These are phyloP conservation scores for Arthrobotrys pseudoclavata DNA, from an alignment of 2,329 filamentous ascomycete species.

Conservation along the genomic window DNA sequence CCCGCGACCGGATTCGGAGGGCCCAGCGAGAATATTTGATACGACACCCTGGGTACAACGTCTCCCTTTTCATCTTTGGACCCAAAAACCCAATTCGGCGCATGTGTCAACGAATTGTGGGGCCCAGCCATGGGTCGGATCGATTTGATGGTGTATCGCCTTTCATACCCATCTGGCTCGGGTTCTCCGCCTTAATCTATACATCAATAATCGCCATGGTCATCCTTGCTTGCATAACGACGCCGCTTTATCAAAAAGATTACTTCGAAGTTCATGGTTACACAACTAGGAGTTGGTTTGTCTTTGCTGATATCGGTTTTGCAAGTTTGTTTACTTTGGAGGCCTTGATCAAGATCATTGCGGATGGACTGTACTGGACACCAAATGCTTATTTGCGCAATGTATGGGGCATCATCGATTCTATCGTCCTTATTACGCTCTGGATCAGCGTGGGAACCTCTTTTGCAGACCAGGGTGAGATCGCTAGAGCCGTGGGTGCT, in stretches of 20 bases:
- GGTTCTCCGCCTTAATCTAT: constrained; percentile 94
- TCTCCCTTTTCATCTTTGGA: constrained; percentile 86
- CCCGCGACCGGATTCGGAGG: constrained; percentile 83
- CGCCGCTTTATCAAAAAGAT: constrained; percentile 90
- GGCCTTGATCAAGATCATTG: constrained; percentile 90
- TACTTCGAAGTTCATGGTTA: constrained; percentile 76
- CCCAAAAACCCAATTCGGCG: constrained; percentile 82
- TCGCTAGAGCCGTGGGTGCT: constrained; percentile 91
- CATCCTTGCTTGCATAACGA: constrained; percentile 92
- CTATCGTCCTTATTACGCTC: constrained; percentile 87
- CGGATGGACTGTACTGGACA: constrained; percentile 95
- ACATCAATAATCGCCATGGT: constrained; percentile 97
- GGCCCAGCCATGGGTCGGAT: constrained; percentile 86
- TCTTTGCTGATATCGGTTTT: constrained; percentile 92
- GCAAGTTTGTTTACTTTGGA: constrained; percentile 87
- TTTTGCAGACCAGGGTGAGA: constrained; percentile 82
- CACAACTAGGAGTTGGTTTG: constrained; percentile 86
- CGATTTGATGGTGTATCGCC: constrained; percentile 91
- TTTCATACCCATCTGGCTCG: constrained; percentile 90
- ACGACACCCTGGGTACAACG: constrained; percentile 91
- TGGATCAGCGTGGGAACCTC: constrained; percentile 95
- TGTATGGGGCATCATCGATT: constrained; percentile 97
- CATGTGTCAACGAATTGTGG: constrained; percentile 89
- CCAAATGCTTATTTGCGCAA: constrained; percentile 97
- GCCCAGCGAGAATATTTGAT: constrained; percentile 91